Evolutionary conservation across 495 filamentous ascomycete species (phyloP), one percentile per base, ranked within the genome.

Genomic region (Penicilliopsis zonata): DNA sequence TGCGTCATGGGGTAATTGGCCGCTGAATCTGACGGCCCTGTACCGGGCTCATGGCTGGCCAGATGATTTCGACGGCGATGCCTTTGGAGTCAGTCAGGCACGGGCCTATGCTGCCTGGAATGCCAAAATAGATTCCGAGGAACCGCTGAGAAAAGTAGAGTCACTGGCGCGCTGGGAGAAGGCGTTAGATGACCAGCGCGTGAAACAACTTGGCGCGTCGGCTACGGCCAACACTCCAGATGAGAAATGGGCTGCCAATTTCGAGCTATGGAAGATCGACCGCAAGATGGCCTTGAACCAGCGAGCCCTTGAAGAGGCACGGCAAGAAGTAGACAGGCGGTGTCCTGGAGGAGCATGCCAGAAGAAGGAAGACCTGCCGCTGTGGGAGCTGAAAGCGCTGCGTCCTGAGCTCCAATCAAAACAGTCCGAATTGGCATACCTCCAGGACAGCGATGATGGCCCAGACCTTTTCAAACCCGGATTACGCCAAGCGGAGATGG

Each of bases 1-100:
- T 4, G 6, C 10, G 9, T 15, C 18, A 3, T 33, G 30, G 4
- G 5, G 12, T 33, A 5, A 33, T 18, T 3, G 7, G 21, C 7
- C 6, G 7, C 21, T 24, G 21, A n/a, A 24, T n/a, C 21, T 24
- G 21, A 24, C 6, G 21, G n/a, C 21, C 6, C n/a, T 24, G n/a
- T 24, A 24, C 21, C 21, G n/a, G 7, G n/a, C 6, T 7, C 21
- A 34, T 20, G 31, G 31, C 19, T 34, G 31, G 31, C 31, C 31
- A n/a, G 31, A 34, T 13, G 6, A 13, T 22, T 34, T 34, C 14
- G 19, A 34, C 10, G 31, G 8, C 5, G 31, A 34, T 34, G 31
- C 17, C 15, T 34, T 34, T 13, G 10, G 15, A 23, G 15, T 34
- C 9, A 15, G 20, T 14, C 16, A 12, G 12, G 31, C 31, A 19